Base-by-base conservation (phyloP, 495 filamentous ascomycete species). In the Viridothelium virens region DNA sequence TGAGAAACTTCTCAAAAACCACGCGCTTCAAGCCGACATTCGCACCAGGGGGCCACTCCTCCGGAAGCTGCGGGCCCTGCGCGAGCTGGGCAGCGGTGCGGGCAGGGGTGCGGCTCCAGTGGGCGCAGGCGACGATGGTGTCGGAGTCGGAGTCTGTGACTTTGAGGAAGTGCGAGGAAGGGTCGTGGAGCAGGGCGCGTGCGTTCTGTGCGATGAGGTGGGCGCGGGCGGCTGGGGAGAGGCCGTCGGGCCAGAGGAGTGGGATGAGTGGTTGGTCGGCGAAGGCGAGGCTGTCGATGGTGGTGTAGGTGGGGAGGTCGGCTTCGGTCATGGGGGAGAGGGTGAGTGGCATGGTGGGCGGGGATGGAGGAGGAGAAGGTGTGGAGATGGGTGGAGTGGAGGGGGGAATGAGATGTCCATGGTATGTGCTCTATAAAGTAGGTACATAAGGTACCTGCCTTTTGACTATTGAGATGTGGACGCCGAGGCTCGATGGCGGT, bases 281-380 rank as follows among this genome's bases (percentile, higher is more conserved):
- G 53, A 69, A 71, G 39, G 67, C 66, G 46, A 59, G 56, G 47
- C 66, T 64, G 56, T 71, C 68, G 61, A 69, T 68, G 1, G 25
- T 25, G 9, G 56, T 38, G 61, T 65, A 68, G 38, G 14, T 61
- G 14, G 63, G 34, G 10, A 63, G 59, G 38, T 71, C 66, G 2
- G 39, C 14, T 33, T 33, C 14, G 31, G 37, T 38, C 33, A 71
- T 67, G 18, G 59, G 67, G 25, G 37, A 39, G 31, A 68, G 44
- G 6, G 6, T 18, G 62, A 71, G 68, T 34, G 53, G 5, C 31
- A 33, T 59, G 53, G 10, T 53, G 48, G 5, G 48, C 11, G 7
- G 31, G 5, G 14, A 53, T 25, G 25, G 14, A 2, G 14, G 48
- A 18, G 9, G 48, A 9, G 41, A 1, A 9, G 16, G 41, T 46